Base-by-base conservation (phyloP, 83 land plant species). In the Picea engelmannii region DNA sequence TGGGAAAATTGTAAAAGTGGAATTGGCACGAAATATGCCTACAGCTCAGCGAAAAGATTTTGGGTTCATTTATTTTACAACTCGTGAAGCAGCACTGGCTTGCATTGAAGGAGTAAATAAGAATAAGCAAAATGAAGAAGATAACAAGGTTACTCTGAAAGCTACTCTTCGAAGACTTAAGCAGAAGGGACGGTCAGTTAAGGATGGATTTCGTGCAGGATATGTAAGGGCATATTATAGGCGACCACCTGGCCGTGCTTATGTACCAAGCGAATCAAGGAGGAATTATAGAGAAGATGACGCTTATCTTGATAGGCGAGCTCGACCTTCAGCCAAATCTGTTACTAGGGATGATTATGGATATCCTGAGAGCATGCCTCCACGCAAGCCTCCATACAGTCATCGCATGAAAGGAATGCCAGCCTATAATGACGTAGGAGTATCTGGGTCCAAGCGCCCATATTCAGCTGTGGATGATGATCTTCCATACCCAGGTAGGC, bases 101-200 rank as follows among this genome's bases (percentile, higher is more conserved):
- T n/a, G 95, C 80, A 27, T 27, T 27, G 31, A 27, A 27, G 31
- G 31, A 27, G 31, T 27, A 27, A 27, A 27, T 27, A 27, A 27
- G 31, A 27, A 27, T 27, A 27, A 27, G 31, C 31, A 27, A 27
- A 27, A 27, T 27, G 31, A 27, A 47, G 90, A 88, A 13, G 86
- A 82, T 62, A 49, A 80, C 13, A 90, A 88, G 90, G 79, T 88
- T 21, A 88, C 80, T 60, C 76, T 88, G 31, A 88, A 83, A 59
- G 90, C 83, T 16, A 66, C 79, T 59, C 66, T 88, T 4, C 76
- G 88, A 21, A 88, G 86, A 83, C 88, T 88, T 40, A 67, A 80
- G 61, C 78, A 77, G 5, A 86, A 87, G 67, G 81, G 88, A 49
- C 76, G 84, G 62, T 66, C 86, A 35, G 23, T 63, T 3, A 70